Evolutionary conservation across 2,329 filamentous ascomycete species (phyloP).

Genomic region (Parastagonospora nodorum): DNA sequence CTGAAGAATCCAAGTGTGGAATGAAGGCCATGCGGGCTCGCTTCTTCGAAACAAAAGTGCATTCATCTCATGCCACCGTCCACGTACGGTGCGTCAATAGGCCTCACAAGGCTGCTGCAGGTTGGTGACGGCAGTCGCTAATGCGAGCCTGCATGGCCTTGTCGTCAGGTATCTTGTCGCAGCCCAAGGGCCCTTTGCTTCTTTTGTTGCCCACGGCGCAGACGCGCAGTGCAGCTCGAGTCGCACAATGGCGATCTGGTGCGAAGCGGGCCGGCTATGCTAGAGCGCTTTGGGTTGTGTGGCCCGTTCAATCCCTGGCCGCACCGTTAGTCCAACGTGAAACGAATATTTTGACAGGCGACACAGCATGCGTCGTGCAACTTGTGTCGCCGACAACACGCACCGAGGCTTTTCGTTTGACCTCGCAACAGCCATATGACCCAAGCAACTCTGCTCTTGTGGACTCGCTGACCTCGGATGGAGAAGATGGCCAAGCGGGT

Average conservation of each 20-base stretch:
- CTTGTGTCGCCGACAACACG: conserved; percentile 24
- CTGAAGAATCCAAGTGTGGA: too few species aligned
- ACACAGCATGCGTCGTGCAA: conserved; percentile 28
- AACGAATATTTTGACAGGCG: conserved; percentile 31
- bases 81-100: too few species aligned
- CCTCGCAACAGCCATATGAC: conserved; percentile 23
- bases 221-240: conserved; percentile 16
- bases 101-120: too few species aligned
- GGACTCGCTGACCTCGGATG: conserved; percentile 9
- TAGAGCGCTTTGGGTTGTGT: conserved; percentile 23
- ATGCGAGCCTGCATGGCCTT: too few species aligned
- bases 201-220: conserved; percentile 17
- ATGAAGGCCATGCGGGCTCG: too few species aligned
- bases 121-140: too few species aligned
- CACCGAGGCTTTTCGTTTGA: conserved; percentile 9
- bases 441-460: conserved; percentile 12
- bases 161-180: neutral
- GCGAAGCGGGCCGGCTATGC: conserved; percentile 31
- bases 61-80: too few species aligned
- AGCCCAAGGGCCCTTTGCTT: conserved; percentile 8
- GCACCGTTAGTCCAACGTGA: conserved; percentile 30
- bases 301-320: conserved; percentile 24
- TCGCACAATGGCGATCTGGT: conserved; percentile 29
- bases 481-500: conserved; percentile 16
- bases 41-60: too few species aligned